A percentile compares a stretch with the other conserved stretches of the same genome.
phyloP scores from a whole-genome alignment of 1,139 yeast species.

The Fermentozyma sake region DNA sequence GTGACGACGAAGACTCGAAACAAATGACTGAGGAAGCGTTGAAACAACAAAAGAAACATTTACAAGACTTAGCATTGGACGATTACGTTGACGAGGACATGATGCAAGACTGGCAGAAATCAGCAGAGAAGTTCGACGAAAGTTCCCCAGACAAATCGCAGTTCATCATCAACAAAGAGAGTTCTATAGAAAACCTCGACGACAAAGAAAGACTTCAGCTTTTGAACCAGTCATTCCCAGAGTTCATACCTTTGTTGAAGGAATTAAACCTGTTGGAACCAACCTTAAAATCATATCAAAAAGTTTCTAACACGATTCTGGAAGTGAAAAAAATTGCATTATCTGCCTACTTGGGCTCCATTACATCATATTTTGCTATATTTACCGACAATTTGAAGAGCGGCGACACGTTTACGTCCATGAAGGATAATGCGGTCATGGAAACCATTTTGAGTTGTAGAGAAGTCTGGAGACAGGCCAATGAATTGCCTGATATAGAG shows the following conservation, averaged over 20 bases:
- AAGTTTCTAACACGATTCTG: slow-evolving; percentile 21
- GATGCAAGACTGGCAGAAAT: slow-evolving; percentile 63
- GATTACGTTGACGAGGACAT: slow-evolving; percentile 84
- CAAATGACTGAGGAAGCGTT: slow-evolving; percentile 86
- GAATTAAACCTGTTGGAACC: slow-evolving; percentile 54
- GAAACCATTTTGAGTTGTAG: slow-evolving; percentile 74
- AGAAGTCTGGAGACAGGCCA: slow-evolving; percentile 88
- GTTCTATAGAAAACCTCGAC: slow-evolving; percentile 31
- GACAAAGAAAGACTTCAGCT: slow-evolving; percentile 42
- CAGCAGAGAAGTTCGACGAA: slow-evolving; percentile 30
- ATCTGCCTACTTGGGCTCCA: slow-evolving; percentile 70
- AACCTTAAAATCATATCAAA: slow-evolving; percentile 23
- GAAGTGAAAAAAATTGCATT: slow-evolving; percentile 62
- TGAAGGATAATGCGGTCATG: slow-evolving; percentile 89
- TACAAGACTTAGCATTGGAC: slow-evolving; percentile 72
- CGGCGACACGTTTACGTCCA: slow-evolving; percentile 52
- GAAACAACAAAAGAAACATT: slow-evolving; percentile 79
- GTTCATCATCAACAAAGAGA: slow-evolving; percentile 22
- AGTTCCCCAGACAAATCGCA: slow-evolving; percentile 14
- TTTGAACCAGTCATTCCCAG: slow-evolving; percentile 69
- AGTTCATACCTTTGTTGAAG: slow-evolving; percentile 68
- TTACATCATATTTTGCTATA: slow-evolving; percentile 71
- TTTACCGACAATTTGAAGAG: slow-evolving; percentile 52
- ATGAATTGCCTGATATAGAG: slow-evolving; percentile 34
- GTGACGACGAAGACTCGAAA: slow-evolving; percentile 72